These are phyloP conservation scores for Fusarium sp. DNA, from an alignment of 2,329 filamentous ascomycete species.

Conservation along the genomic window DNA sequence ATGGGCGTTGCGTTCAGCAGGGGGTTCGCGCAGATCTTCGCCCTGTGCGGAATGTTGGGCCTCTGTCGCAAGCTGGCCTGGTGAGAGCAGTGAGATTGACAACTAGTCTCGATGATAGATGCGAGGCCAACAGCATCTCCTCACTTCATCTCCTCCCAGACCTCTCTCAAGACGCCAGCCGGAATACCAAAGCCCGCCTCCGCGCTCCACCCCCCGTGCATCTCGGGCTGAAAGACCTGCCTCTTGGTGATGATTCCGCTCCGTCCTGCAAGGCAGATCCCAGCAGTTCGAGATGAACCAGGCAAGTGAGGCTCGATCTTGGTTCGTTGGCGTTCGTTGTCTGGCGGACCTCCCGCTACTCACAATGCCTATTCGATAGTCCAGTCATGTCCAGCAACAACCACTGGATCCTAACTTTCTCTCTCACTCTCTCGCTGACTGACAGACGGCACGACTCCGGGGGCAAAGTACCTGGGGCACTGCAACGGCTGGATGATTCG, in stretches of 20 bases:
- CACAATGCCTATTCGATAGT: background rate
- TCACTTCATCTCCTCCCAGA: conserved; percentile 3
- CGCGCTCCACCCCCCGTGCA: conserved; percentile 21
- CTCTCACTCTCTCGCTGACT: background rate
- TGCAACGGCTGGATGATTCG: background rate
- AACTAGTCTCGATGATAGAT: conserved; percentile 9
- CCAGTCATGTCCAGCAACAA: background rate
- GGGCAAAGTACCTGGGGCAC: background rate
- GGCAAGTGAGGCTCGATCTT: conserved; percentile 31
- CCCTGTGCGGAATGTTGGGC: conserved; percentile 1
- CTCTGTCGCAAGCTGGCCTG: conserved; percentile 7
- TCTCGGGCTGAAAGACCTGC: conserved; percentile 32
- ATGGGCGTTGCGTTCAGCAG: conserved; percentile 12
- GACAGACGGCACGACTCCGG: background rate
- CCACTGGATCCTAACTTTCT: background rate
- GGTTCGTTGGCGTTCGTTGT: background rate
- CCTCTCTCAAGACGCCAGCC: conserved; percentile 4
- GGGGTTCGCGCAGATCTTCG: conserved; percentile 13
- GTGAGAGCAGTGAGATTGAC: conserved; percentile 18
- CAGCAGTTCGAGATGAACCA: conserved; percentile 25
- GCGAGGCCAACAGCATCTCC: conserved; percentile 4
- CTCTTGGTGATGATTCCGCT: conserved; percentile 18
- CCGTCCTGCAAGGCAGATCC: conserved; percentile 37
- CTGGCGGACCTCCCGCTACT: conserved; percentile 12
- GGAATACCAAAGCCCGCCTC: conserved; percentile 26